These are phyloP conservation scores for Penicillium verrucosum DNA, from an alignment of 2,329 filamentous ascomycete species.

Conservation along the genomic window DNA sequence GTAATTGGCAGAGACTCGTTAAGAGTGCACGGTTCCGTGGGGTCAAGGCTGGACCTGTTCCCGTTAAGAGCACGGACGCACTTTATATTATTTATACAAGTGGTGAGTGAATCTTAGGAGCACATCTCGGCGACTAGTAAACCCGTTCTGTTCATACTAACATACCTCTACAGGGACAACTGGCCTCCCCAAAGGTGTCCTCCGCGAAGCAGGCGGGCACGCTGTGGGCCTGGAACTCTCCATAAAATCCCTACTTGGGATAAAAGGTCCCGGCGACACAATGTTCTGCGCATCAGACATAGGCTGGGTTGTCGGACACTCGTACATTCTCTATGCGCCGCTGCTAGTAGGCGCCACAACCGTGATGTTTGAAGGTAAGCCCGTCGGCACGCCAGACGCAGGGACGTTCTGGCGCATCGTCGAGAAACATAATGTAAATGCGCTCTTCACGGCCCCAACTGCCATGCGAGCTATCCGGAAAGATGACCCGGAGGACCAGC, in stretches of 20 bases:
- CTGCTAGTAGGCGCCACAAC: conserved; percentile 81
- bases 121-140: too few relatives aligned
- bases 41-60: conserved; percentile 69
- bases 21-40: conserved; percentile 66
- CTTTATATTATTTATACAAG: conserved; percentile 92
- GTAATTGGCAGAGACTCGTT: conserved; percentile 75
- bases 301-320: conserved; percentile 85
- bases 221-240: conserved; percentile 80
- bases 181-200: conserved; percentile 75
- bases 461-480: conserved; percentile 83
- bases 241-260: conserved; percentile 76
- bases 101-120: conserved; percentile 33
- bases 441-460: conserved; percentile 81
- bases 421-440: conserved; percentile 79
- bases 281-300: conserved; percentile 80
- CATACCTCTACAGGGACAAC: conserved; percentile 60
- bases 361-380: conserved; percentile 90
- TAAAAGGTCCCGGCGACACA: conserved; percentile 80
- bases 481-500: conserved; percentile 72
- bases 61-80: conserved; percentile 71
- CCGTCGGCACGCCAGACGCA: conserved; percentile 81
- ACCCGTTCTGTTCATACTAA: not conserved
- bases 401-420: conserved; percentile 85
- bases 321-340: conserved; percentile 86
- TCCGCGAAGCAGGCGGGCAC: conserved; percentile 80